Conservation (phyloP, 2,329 filamentous ascomycete species). For the Scortechinia acanthostroma region DNA sequence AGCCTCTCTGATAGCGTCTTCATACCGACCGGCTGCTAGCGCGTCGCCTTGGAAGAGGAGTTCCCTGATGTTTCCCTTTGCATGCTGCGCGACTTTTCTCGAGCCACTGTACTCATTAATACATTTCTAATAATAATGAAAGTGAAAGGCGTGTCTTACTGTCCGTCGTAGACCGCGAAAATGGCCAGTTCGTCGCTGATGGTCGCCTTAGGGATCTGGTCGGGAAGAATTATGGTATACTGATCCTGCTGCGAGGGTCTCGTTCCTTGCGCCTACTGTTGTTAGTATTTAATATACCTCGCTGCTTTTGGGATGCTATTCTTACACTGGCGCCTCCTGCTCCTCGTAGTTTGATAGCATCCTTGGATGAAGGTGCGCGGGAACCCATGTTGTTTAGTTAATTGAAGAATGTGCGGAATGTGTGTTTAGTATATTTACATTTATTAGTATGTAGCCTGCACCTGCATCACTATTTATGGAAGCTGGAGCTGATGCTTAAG, state of each 20-base stretch:
- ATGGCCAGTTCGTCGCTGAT: neutral
- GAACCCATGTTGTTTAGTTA: too few species aligned
- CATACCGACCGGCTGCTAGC: neutral
- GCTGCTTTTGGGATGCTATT: too few species aligned
- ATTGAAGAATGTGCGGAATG: too few species aligned
- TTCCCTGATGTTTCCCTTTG: neutral
- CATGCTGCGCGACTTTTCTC: neutral
- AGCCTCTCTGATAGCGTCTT: neutral
- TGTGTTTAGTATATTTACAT: too few species aligned
- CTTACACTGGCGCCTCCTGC: too few species aligned
- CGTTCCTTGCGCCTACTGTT: neutral
- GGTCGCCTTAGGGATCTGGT: neutral
- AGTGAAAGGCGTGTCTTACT: neutral
- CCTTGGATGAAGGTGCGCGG: too few species aligned
- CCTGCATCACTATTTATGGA: too few species aligned
- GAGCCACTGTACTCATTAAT: neutral
- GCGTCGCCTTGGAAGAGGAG: neutral
- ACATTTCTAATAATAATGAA: neutral
- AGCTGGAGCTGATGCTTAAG: too few species aligned
- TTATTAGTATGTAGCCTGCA: too few species aligned
- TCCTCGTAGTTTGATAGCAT: too few species aligned
- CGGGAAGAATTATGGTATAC: neutral
- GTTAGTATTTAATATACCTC: too few species aligned
- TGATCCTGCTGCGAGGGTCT: neutral
- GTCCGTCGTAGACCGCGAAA: neutral